Percentiles rank a stretch among this genome's conserved stretches.
Evolutionary conservation across 2,329 filamentous ascomycete genomes (phyloP).

Genomic region (Ophiostoma sp.): DNA sequence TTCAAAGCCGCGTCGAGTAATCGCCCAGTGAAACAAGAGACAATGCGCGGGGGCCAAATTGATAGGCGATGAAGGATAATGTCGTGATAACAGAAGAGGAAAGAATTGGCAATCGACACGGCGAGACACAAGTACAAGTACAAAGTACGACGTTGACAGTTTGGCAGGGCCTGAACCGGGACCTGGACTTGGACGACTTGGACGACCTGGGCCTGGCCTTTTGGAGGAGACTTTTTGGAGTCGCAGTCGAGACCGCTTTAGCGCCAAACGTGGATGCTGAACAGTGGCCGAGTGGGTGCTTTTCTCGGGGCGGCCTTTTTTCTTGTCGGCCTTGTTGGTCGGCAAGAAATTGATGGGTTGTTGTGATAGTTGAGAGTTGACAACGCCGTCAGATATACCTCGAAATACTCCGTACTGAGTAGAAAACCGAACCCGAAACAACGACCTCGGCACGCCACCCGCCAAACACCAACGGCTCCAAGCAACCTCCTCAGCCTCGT

Average conservation of each 20-base stretch:
- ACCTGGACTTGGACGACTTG: not conserved
- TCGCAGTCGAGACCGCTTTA: constrained; percentile 14
- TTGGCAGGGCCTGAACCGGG: not conserved
- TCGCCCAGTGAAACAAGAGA: not conserved
- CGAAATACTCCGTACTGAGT: no score
- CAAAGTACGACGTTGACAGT: not conserved
- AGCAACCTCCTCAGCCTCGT: constrained; percentile 1
- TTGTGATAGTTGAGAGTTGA: not conserved
- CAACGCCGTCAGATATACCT: not conserved
- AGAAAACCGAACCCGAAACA: not conserved
- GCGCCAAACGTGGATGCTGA: constrained; percentile 15
- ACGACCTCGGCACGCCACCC: not conserved
- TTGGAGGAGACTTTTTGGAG: not conserved
- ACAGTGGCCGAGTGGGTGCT: not conserved
- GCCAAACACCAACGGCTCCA: not conserved
- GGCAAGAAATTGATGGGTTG: not conserved
- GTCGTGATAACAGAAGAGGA: not conserved
- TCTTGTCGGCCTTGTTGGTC: not conserved
- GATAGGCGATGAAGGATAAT: not conserved
- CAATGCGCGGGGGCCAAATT: not conserved
- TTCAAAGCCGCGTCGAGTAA: not conserved
- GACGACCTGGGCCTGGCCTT: not conserved
- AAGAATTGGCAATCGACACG: not conserved
- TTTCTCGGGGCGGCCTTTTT: not conserved
- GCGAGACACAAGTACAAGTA: not conserved